Base-by-base conservation (phyloP, 2,329 filamentous ascomycete genomes). In the Nemania sp. region DNA sequence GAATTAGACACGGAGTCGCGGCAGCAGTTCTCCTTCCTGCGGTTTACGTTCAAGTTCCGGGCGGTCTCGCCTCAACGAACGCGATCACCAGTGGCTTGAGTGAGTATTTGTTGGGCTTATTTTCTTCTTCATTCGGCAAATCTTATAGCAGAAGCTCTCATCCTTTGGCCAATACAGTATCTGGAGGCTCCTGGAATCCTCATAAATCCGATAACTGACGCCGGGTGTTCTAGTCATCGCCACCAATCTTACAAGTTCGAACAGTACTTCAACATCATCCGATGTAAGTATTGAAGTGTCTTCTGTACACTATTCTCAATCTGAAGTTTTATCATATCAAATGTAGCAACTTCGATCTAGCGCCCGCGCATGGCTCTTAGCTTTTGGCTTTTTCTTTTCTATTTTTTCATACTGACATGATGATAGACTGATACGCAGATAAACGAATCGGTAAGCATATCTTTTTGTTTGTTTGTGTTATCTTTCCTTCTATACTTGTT, bases 21-120 rank as follows among this genome's bases (percentile, higher is more conserved):
- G 93, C 93, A 0, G 93, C 93, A 0, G 91, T 92, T 1, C 93
- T 97, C 85, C 82, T 97, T 10, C 94, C 94, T 0, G 94, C 92
- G 5, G 97, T 97, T 70, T 97, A 97, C 70, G 87, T 90, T 1
- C 88, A 89, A 70, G 88, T 90, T 27, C 88, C 88, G 0, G 88
- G 86, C 22, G 87, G 88, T 29, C 80, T 90, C n/a, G 88, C 88
- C 3, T 87, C 87, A 0, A 83, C 84, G 29, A 88, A 88, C 0
- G 88, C 87, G 15, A 79, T 90, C 20, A 78, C 90, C 5, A 85
- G 86, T 7, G 88, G 89, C 18, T 80, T 91, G 62, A 83, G 82
- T 4, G 85, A n/a, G n/a, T n/a, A n/a, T n/a, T n/a, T n/a, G n/a
- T n/a, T n/a, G n/a, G n/a, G n/a, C n/a, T n/a, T n/a, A n/a, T n/a